Conservation (phyloP, 75 land plant genomes). For the Pseudotsuga menziesii region DNA sequence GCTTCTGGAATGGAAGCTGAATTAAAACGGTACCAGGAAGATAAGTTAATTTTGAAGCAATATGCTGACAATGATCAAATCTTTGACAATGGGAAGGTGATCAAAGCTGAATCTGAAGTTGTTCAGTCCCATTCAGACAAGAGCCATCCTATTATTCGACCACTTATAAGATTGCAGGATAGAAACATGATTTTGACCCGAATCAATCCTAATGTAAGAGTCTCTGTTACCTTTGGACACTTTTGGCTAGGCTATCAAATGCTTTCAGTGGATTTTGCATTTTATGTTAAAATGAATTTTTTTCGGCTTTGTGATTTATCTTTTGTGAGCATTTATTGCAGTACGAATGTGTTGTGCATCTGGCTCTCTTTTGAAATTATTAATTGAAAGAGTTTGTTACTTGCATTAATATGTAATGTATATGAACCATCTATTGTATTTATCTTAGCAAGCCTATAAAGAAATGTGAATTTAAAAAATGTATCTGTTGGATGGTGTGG, state of each 20-base stretch:
- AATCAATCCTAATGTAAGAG: constrained; percentile 45
- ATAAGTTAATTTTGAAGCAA: constrained; percentile 42
- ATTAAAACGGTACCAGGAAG: constrained; percentile 55
- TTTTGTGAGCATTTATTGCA: not conserved
- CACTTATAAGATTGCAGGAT: constrained; percentile 44
- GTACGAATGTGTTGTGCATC: not conserved
- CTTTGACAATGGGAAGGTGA: constrained; percentile 44
- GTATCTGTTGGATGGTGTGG: not conserved
- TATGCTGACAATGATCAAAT: constrained; percentile 48
- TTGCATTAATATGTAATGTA: not conserved
- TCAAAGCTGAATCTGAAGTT: constrained; percentile 44
- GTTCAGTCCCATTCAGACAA: constrained; percentile 37
- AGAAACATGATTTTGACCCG: constrained; percentile 51
- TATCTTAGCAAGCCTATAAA: too few species aligned
- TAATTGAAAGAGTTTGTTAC: not conserved
- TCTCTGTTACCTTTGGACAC: not conserved
- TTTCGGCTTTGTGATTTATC: not conserved
- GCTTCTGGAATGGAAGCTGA: constrained; percentile 53
- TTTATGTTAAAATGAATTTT: not conserved
- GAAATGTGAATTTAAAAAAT: not conserved
- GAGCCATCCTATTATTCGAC: constrained; percentile 28
- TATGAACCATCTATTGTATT: not conserved
- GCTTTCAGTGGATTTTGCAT: not conserved
- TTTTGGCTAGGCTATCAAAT: not conserved
- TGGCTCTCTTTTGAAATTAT: not conserved